A percentile compares a stretch with the other conserved stretches of the same genome.
Evolutionary conservation across 768 basidiomycete genomes (phyloP).

Genomic region (Tulasnella sp.): DNA sequence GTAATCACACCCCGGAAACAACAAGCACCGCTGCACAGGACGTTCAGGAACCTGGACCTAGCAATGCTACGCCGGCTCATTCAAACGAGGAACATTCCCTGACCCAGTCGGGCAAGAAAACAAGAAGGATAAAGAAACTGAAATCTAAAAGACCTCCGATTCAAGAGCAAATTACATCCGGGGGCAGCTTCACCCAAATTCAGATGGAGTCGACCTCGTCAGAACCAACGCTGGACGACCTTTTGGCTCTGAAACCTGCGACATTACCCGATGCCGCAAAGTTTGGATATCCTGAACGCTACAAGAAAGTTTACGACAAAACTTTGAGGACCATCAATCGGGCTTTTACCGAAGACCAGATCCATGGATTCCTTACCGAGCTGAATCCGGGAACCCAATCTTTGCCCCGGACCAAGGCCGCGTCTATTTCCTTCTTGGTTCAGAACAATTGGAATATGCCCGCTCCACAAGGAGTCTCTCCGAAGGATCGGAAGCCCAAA

Average conservation of each 20-base stretch:
- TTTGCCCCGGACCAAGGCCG: not conserved
- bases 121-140: not conserved
- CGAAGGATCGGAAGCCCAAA: not conserved
- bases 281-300: not conserved
- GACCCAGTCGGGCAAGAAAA: not conserved
- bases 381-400: not conserved
- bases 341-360: constrained; percentile 7
- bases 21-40: not conserved
- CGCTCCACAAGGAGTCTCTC: not conserved
- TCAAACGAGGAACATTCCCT: not conserved
- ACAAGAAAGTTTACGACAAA: constrained; percentile 13
- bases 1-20: not conserved
- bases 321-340: constrained; percentile 9
- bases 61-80: not conserved
- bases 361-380: not conserved
- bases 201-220: not conserved
- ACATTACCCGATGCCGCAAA: not conserved
- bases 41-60: not conserved
- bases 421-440: not conserved
- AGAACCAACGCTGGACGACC: constrained; percentile 4
- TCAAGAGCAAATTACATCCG: not conserved
- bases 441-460: constrained; percentile 19
- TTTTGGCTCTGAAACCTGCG: not conserved
- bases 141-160: not conserved
- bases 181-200: constrained; percentile 5